A percentile compares a stretch with the other conserved stretches of the same genome.
Conservation (phyloP, 495 filamentous ascomycete genomes). For the Immersiella caudata region DNA sequence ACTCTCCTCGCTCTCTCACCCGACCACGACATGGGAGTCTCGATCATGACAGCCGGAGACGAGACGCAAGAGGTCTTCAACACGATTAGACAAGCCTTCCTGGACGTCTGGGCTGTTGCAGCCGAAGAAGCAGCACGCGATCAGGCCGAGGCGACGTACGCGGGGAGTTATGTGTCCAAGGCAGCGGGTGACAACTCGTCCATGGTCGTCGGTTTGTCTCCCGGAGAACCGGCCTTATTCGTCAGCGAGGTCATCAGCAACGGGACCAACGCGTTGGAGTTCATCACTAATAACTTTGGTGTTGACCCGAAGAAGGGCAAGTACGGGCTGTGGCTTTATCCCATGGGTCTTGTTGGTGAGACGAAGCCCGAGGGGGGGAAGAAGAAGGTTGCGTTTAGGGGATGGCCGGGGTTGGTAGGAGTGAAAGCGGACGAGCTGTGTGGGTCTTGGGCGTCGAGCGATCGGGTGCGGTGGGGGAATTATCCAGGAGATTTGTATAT, state of each 20-base stretch:
- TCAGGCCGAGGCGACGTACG: constrained; percentile 8
- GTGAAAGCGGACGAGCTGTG: constrained; percentile 9
- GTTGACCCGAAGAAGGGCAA: constrained; percentile 3
- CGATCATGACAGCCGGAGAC: constrained; percentile 13
- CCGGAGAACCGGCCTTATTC: constrained; percentile 16
- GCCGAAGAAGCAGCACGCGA: constrained; percentile 16
- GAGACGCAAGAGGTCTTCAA: constrained; percentile 7
- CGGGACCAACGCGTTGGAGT: constrained; percentile 9
- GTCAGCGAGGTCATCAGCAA: constrained; percentile 14
- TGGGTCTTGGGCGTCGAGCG: constrained; percentile 18
- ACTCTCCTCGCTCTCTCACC: constrained; percentile 48
- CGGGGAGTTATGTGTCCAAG: constrained; percentile 6
- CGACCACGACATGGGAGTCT: constrained; percentile 52
- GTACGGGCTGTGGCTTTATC: constrained; percentile 19
- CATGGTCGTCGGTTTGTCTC: neutral
- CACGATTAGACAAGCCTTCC: neutral
- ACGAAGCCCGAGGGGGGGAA: neutral
- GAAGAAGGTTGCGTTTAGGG: constrained; percentile 16
- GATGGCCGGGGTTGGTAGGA: constrained; percentile 17
- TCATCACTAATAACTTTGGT: neutral
- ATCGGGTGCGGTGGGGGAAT: constrained; percentile 18
- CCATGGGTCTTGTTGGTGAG: constrained; percentile 14
- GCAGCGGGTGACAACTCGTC: constrained; percentile 11
- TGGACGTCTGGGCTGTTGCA: constrained; percentile 12
- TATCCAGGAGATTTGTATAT: constrained; percentile 20